Evolutionary conservation across 139 green algal genomes (phyloP).

Genomic region (Pseudopediastrum boryanum): DNA sequence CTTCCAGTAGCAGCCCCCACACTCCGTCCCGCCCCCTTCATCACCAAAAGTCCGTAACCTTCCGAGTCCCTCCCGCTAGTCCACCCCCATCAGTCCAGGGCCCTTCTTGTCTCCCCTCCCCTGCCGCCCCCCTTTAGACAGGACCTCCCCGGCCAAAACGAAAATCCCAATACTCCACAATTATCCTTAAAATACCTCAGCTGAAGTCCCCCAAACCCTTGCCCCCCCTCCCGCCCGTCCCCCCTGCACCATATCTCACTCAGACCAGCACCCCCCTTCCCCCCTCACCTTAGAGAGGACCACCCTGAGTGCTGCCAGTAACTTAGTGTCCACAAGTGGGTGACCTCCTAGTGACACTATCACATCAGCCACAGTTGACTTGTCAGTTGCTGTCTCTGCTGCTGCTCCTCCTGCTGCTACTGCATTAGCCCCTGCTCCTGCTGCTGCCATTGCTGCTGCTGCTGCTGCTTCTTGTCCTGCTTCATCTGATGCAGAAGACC

Average conservation of each 20-base stretch:
- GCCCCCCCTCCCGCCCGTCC: too few species aligned
- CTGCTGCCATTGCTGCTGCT: conserved; percentile 10
- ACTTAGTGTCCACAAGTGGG: conserved; percentile 5
- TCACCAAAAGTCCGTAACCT: too few species aligned
- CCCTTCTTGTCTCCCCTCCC: too few species aligned
- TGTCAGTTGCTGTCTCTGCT: background rate
- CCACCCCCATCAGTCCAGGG: too few species aligned
- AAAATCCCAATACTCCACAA: background rate
- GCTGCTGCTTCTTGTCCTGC: background rate
- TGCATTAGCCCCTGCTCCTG: conserved; percentile 25
- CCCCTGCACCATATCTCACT: too few species aligned
- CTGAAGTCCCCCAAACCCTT: background rate
- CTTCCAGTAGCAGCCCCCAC: too few species aligned
- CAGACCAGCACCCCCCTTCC: too few species aligned
- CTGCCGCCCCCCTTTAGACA: too few species aligned
- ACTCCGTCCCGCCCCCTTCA: too few species aligned
- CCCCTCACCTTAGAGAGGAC: conserved; percentile 24
- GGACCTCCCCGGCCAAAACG: background rate
- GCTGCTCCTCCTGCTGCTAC: background rate
- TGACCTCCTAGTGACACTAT: conserved; percentile 9
- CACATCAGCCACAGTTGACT: conserved; percentile 6
- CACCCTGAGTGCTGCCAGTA: conserved; percentile 32
- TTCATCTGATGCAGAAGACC: background rate
- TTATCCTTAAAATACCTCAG: background rate
- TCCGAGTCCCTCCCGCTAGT: too few species aligned